phyloP scores from a whole-genome alignment of 768 basidiomycete species.

The Boletus tylopilopsis region DNA sequence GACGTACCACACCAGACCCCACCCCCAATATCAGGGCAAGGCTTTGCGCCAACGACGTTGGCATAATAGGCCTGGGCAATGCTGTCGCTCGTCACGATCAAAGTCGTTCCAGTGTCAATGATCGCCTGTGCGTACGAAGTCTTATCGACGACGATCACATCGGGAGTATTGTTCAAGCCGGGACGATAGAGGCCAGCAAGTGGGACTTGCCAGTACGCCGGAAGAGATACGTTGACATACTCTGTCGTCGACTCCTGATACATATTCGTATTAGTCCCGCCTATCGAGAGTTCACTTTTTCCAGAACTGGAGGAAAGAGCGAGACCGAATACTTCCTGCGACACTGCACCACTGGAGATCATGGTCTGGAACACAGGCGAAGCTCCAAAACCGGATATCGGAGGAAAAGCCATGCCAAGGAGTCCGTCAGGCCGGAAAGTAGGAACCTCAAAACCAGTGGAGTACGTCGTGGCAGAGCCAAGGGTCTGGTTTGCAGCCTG shows the following conservation, averaged over 20 bases:
- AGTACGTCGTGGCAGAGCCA: conserved; percentile 41
- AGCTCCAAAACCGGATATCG: conserved; percentile 33
- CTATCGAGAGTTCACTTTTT: conserved; percentile 52
- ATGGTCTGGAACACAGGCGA: conserved; percentile 46
- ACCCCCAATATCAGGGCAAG: conserved; percentile 20
- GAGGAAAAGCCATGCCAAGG: conserved; percentile 40
- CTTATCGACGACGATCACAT: conserved; percentile 24
- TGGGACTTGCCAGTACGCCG: conserved; percentile 37
- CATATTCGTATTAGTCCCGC: conserved; percentile 44
- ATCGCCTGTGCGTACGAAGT: conserved; percentile 27
- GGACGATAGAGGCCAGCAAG: conserved; percentile 28
- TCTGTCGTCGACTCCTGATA: conserved; percentile 44
- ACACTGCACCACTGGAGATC: conserved; percentile 31
- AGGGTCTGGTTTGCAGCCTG: conserved; percentile 39
- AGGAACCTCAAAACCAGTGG: conserved; percentile 23
- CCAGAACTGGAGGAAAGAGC: conserved; percentile 38
- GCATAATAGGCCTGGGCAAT: conserved; percentile 29
- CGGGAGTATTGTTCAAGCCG: conserved; percentile 14
- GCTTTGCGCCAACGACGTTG: conserved; percentile 28
- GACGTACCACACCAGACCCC: conserved; percentile 37
- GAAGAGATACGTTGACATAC: conserved; percentile 29
- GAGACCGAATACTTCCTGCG: conserved; percentile 44
- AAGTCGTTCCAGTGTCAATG: conserved; percentile 33
- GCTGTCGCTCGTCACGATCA: conserved; percentile 25
- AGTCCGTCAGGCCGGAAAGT: conserved; percentile 38